phyloP scores from a whole-genome alignment of 345 rosid genomes.

The Euphorbia peplus region DNA sequence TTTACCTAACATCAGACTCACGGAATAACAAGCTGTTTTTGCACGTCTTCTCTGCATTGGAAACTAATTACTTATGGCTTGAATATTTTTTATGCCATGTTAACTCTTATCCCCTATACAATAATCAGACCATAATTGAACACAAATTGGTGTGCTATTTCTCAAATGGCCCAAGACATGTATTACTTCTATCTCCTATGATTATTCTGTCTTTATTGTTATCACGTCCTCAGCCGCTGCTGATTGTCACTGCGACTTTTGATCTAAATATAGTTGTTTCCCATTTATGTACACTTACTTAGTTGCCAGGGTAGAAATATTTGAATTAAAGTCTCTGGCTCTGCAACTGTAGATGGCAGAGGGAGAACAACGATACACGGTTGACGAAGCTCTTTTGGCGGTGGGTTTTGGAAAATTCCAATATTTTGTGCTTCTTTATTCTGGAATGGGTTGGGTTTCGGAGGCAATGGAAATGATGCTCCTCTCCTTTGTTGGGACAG shows the following conservation, averaged over 20 bases:
- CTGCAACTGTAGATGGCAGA: slow-evolving; percentile 32
- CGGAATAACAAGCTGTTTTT: no score
- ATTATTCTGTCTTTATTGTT: no score
- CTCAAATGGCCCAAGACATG: no score
- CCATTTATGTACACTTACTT: background rate
- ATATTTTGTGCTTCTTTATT: slow-evolving; percentile 59
- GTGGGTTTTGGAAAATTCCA: slow-evolving; percentile 90
- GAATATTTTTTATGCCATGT: background rate
- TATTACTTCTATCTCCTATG: no score
- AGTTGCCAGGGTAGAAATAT: background rate
- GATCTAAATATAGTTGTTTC: background rate
- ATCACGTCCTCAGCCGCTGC: no score
- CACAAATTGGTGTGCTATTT: background rate
- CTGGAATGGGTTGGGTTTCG: slow-evolving; percentile 89
- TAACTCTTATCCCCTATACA: background rate
- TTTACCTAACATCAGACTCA: background rate
- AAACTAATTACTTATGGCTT: background rate
- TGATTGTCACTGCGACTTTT: no score
- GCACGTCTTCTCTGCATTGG: background rate
- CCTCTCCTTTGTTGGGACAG: slow-evolving; percentile 82
- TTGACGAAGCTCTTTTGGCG: slow-evolving; percentile 79
- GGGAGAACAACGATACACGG: slow-evolving; percentile 46
- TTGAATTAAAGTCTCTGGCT: background rate
- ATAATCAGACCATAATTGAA: background rate
- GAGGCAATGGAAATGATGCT: slow-evolving; percentile 99